These are phyloP conservation scores for Pigoraptor vietnamica DNA, from an alignment of 78 protist genomes.

Conservation along the genomic window DNA sequence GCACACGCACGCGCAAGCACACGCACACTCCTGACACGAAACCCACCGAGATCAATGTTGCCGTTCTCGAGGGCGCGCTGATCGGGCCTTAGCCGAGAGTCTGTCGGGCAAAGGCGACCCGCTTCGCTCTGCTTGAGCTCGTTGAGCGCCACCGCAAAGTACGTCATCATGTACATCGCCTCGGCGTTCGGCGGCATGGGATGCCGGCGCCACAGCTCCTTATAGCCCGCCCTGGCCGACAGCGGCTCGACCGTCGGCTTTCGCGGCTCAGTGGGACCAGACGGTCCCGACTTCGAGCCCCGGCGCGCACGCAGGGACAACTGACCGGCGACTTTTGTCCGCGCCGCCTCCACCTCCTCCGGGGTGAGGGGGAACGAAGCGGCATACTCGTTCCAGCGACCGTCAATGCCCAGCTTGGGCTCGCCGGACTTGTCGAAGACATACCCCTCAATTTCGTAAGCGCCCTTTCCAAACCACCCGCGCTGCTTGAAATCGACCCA, in stretches of 20 bases:
- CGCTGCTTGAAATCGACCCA: background rate
- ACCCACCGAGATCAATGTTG: background rate
- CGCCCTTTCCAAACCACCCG: background rate
- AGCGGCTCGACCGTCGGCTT: background rate
- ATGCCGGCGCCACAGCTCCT: background rate
- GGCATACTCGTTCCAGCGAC: background rate
- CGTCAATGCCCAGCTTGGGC: background rate
- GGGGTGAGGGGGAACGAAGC: background rate
- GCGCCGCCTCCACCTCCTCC: background rate
- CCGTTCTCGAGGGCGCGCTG: conserved; percentile 16
- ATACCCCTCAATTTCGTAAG: background rate
- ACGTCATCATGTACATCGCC: background rate
- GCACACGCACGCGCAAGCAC: background rate
- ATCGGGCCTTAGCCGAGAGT: conserved; percentile 23
- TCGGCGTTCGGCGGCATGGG: background rate
- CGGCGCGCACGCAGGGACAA: background rate
- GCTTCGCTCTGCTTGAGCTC: background rate
- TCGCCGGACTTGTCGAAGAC: background rate
- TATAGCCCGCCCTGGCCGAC: background rate
- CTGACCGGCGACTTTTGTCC: too few species aligned
- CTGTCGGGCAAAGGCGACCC: background rate
- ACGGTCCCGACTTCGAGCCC: background rate
- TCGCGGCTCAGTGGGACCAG: background rate
- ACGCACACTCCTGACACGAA: background rate
- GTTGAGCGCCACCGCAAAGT: background rate